Conservation (phyloP, 345 rosid species). For the Citrus cavaleriei region DNA sequence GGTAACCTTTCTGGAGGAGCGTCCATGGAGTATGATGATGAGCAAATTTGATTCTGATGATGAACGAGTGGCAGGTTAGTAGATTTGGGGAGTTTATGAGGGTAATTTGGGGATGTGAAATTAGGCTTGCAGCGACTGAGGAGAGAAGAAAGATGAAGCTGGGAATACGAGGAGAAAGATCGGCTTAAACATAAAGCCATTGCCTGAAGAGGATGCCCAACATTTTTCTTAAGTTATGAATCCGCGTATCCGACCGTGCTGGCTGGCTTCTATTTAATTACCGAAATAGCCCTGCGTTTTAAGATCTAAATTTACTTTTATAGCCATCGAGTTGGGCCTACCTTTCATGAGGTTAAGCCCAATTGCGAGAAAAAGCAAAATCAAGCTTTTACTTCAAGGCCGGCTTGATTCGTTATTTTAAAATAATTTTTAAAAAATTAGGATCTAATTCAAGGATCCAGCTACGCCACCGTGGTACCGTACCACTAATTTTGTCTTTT, state of each 20-base stretch:
- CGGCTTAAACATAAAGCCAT: conserved; percentile 41
- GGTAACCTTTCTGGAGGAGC: conserved; percentile 84
- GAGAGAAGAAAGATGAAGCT: background rate
- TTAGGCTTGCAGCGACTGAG: conserved; percentile 9
- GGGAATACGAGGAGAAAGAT: conserved; percentile 15
- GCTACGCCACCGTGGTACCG: too few species aligned
- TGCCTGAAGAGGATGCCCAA: background rate
- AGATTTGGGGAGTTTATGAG: conserved; percentile 21
- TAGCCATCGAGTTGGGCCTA: background rate
- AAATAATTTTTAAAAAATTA: too few species aligned
- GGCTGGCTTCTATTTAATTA: background rate
- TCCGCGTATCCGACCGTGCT: background rate
- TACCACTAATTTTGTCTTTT: too few species aligned
- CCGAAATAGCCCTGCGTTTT: background rate
- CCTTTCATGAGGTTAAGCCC: background rate
- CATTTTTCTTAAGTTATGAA: background rate
- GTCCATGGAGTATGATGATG: conserved; percentile 55
- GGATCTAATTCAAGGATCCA: too few species aligned
- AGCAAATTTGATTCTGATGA: background rate
- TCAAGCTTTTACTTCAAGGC: too few species aligned
- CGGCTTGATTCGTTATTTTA: too few species aligned
- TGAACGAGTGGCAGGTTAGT: conserved; percentile 23
- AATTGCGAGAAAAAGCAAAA: too few species aligned
- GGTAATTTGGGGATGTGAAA: conserved; percentile 25
- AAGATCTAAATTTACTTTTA: background rate